Evolutionary conservation across 768 basidiomycete species (phyloP), one percentile per base, ranked within the genome.

Genomic region (Rhodosporidiobolus sp.): DNA sequence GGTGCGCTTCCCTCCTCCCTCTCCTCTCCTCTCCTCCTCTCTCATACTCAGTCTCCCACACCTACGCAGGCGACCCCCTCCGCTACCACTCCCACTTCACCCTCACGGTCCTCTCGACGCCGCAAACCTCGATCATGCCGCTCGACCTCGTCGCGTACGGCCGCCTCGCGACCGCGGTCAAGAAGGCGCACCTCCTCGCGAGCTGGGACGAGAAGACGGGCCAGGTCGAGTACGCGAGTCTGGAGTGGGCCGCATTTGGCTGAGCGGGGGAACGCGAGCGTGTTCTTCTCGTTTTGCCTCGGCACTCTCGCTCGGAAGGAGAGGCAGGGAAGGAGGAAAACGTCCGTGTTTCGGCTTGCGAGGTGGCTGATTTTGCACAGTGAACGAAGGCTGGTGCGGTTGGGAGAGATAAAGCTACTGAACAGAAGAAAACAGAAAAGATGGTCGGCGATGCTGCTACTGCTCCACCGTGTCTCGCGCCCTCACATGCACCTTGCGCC

Each of bases 111-210:
- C 81, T 92, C 43, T 85, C 89, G 20, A 87, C 89, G 12, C 86
- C 86, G 4, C 80, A 58, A 78, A 71, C 87, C 20, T 75, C 84
- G 3, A 84, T 99, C 62, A 84, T 85, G 59, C 94, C 96, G 9
- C 91, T 95, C 87, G 93, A 98, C 80, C 86, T 99, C 57, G 90
- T 99, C 32, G 94, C 95, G 0, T 94, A 94, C 79, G 96, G 96
- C 26, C 86, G 96, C 46, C 82, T 99, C 46, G 96, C 95, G 1
- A 99, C 96, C 7, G 96, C 91, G 19, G 97, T 96, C 16, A 98
- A 97, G 81, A 99, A 99, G 82, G 87, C 92, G 0, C 94, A 97
- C 80, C 82, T 98, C 43, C 82, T 98, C 6, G 96, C 93, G 77
- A 87, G 88, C 45, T 96, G 90, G 89, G 88, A 95, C 77, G 88